Evolutionary conservation across 208 protist species (phyloP).

Genomic region (Jaenimonas drosophilae): DNA sequence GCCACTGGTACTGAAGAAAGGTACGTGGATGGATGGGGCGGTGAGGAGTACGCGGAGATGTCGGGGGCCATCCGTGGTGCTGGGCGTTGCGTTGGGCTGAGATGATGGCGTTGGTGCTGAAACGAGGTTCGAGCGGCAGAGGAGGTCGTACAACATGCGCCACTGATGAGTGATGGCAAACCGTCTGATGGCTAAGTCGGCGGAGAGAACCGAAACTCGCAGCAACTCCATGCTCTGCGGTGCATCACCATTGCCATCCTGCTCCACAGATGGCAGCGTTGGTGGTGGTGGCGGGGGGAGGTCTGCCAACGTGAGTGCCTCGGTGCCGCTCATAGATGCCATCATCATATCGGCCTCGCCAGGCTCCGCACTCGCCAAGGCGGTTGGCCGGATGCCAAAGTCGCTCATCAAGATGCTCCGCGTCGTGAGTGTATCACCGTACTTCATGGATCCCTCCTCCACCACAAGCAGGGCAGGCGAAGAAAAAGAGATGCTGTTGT

Average conservation of each 20-base stretch:
- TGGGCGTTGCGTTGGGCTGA: no score
- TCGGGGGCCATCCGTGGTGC: no score
- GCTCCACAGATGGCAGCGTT: no score
- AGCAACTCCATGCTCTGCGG: slow-evolving; percentile 13
- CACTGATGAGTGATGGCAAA: slow-evolving; percentile 82
- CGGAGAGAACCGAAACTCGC: slow-evolving; percentile 33
- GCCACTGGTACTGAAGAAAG: slow-evolving; percentile 49
- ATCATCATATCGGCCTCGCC: no score
- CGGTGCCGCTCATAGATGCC: no score
- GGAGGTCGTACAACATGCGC: slow-evolving; percentile 66
- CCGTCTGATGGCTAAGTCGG: slow-evolving; percentile 73
- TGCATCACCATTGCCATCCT: background rate
- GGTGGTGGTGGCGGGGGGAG: no score
- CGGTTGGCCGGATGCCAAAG: slow-evolving; percentile 29
- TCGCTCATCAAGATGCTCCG: slow-evolving; percentile 25
- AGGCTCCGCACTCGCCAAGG: slow-evolving; percentile 8
- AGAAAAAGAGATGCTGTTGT: no score
- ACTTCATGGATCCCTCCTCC: slow-evolving; percentile 36
- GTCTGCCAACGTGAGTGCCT: no score
- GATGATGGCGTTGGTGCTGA: no score
- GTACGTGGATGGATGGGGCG: slow-evolving; percentile 51
- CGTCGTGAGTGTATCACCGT: slow-evolving; percentile 46
- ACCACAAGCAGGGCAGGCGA: slow-evolving; percentile 39
- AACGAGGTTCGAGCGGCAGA: slow-evolving; percentile 61
- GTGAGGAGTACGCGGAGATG: slow-evolving; percentile 57